These are phyloP conservation scores for Cystobasidium tubakii DNA, from an alignment of 768 basidiomycete genomes.

Conservation along the genomic window DNA sequence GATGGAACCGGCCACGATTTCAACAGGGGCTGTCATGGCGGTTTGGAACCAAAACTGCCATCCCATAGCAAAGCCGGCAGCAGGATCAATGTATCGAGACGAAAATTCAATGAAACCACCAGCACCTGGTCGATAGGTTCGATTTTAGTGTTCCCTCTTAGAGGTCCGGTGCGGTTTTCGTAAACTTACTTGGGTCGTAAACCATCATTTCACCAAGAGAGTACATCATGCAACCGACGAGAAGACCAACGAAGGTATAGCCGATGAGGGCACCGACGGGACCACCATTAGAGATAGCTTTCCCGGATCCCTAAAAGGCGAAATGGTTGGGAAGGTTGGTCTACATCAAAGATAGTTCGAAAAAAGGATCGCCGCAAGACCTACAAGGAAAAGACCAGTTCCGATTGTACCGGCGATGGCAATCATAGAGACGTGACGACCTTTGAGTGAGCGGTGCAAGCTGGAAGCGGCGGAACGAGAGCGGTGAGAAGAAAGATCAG, in stretches of 20 bases:
- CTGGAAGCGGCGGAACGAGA: constrained; percentile 5
- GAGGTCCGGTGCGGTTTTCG: not conserved
- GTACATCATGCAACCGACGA: constrained; percentile 37
- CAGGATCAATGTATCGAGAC: constrained; percentile 46
- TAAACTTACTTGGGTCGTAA: constrained; percentile 30
- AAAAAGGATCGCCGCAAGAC: not conserved
- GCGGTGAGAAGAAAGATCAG: not conserved
- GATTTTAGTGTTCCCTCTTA: too few relatives aligned
- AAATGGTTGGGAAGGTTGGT: too few relatives aligned
- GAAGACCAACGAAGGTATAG: constrained; percentile 34
- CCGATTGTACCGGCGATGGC: constrained; percentile 38
- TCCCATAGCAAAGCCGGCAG: constrained; percentile 48
- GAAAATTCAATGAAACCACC: constrained; percentile 46
- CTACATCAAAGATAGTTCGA: not conserved
- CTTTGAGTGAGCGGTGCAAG: constrained; percentile 31
- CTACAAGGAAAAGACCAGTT: constrained; percentile 36
- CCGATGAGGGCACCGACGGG: constrained; percentile 37
- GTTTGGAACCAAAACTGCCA: constrained; percentile 55
- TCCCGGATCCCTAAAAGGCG: constrained; percentile 2
- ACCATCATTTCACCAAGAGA: constrained; percentile 37
- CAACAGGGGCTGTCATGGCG: constrained; percentile 50
- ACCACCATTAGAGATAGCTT: constrained; percentile 35
- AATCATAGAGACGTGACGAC: constrained; percentile 36
- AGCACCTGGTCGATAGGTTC: constrained; percentile 38
- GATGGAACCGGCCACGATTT: constrained; percentile 49